Base-by-base conservation (phyloP, 371 early-diverging fungal species). In the Basidiobolus meristosporus region DNA sequence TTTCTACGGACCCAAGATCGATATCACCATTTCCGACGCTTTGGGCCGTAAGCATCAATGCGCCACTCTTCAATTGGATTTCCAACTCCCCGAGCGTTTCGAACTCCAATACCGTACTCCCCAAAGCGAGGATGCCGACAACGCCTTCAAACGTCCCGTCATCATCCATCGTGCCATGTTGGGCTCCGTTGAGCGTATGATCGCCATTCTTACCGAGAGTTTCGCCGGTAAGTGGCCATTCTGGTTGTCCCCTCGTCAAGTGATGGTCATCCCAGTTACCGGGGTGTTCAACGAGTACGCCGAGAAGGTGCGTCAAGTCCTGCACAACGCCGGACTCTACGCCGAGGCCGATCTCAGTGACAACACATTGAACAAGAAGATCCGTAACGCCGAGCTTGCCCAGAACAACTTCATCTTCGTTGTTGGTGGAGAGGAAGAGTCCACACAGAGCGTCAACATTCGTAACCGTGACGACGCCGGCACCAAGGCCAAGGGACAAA, bases 1-100 rank as follows among this genome's bases (percentile, higher is more conserved):
- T 3, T 99, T 99, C 62, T 99, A 99, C 63, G 99, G 99, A 0
- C 99, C 99, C 43, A 99, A 99, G 68, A 97, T 99, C 52, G 99
- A 99, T 63, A 98, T 99, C 38, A 86, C 86, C 47, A 78, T 99
- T 40, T 60, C 75, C 32, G 99, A 99, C 54, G 98, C 98, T 2
- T 68, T 91, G 3, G 71, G 80, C 30, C 75, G 97, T 38, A 68
- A 75, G 14, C 89, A 85, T 51, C 99, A 99, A 60, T 98, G 98
- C 44, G 99, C 98, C 17, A 99, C 99, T 1, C 84, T 99, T 39
- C 99, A 99, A 54, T 68, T 99, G 17, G 99, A 80, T 72, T 95
- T 82, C 55, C 90, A 95, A 51, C 63, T 97, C 32, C 98, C 98
- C 1, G 56, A 65, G 42, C 68, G 95, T 17, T 98, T 98, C 59